Base-by-base conservation (phyloP, 2,329 filamentous ascomycete genomes). In the Aureobasidium subglaciale region DNA sequence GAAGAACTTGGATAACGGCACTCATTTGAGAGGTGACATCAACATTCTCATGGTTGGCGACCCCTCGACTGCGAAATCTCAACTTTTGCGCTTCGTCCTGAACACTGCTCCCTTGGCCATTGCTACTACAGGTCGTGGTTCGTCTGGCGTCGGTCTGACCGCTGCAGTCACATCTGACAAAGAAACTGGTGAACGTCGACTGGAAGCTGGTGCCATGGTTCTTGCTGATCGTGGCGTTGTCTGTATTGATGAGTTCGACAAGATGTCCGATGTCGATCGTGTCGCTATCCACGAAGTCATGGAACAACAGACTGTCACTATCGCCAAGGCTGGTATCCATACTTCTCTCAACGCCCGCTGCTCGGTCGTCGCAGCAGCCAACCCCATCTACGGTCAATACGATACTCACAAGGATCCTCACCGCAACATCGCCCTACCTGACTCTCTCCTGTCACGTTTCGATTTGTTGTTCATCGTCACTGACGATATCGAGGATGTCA, bases 271-370 rank as follows among this genome's bases (percentile, higher is more conserved):
- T 68, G 86, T 97, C 57, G 93, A 99, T 72, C 85, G 93, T 68
- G 93, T 99, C 4, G 93, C 93, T 43, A 99, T 99, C 64, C 93
- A 99, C 81, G 93, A 99, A 88, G 93, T 99, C 62, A 99, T 99
- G 93, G 93, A 99, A 74, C 93, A 99, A 75, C 93, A 99, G 73
- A 99, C 93, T 0, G 93, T 99, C 59, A 99, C 93, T 13, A 99
- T 99, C 66, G 93, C 93, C 52, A 99, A 99, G 75, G 93, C 93
- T 1, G 93, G 93, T 61, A 99, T 99, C 58, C 93, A 99, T 72
- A 99, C 93, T 0, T 96, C 91, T 2, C 78, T 99, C 58, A 99
- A 99, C 67, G 93, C 93, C 53, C 86, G 93, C 56, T 99, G 93
- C 75, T 96, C 90, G 72, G 93, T 99, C 59, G 83, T 99, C 64